phyloP scores from a whole-genome alignment of 164 flowering plant genomes.

The Nymphaea colorata region DNA sequence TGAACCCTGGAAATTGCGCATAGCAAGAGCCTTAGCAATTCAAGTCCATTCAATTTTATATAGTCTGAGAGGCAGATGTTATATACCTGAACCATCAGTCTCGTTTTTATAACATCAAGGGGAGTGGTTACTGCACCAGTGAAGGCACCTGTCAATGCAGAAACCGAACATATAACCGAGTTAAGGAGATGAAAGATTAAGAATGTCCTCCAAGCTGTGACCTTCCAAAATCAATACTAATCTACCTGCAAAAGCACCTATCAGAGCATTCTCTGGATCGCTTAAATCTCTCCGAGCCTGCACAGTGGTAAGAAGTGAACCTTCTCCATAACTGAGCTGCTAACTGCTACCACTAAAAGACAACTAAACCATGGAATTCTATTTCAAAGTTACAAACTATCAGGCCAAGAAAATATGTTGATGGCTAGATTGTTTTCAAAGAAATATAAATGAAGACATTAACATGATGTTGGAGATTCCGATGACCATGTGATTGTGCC shows the following conservation, averaged over 20 bases:
- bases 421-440: no score
- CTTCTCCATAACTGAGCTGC: no score
- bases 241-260: conserved; percentile 96
- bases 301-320: conserved; percentile 5
- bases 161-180: neutral
- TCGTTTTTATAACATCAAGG: conserved; percentile 94
- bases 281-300: conserved; percentile 77
- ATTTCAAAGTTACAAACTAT: no score
- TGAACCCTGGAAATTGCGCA: conserved; percentile 41
- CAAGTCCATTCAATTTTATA: neutral
- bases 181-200: neutral
- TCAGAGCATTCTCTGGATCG: conserved; percentile 83
- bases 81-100: conserved; percentile 89
- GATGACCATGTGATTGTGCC: no score
- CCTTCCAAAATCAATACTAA: no score
- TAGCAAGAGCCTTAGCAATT: neutral
- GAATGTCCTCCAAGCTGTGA: no score
- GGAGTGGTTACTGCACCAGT: conserved; percentile 97
- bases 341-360: no score
- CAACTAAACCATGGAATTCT: no score
- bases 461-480: no score
- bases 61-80: neutral
- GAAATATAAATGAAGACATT: no score
- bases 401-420: no score
- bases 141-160: conserved; percentile 47